Percentiles rank a stretch among this genome's conserved stretches.
Conservation (phyloP, 208 protist species). For the Trypanosoma melophagium region DNA sequence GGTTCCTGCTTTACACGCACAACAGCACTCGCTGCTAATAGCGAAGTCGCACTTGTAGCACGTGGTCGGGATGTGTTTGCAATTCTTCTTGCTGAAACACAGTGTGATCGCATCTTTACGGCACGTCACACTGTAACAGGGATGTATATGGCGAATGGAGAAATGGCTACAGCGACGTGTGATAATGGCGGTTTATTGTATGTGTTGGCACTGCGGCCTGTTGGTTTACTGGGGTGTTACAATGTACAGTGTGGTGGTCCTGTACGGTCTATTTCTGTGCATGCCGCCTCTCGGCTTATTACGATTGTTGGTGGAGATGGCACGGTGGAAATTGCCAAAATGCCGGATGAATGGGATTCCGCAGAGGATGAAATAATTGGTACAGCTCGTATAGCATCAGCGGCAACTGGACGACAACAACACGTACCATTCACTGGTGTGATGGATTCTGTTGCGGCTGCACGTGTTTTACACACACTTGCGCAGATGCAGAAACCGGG, state of each 20-base stretch:
- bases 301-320: constrained; percentile 53
- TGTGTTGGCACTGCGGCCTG: constrained; percentile 31
- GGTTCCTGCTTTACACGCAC: constrained; percentile 14
- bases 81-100: constrained; percentile 21
- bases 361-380: too few relatives aligned
- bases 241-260: constrained; percentile 35
- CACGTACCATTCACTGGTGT: constrained; percentile 14
- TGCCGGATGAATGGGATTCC: constrained; percentile 29
- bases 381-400: too few relatives aligned
- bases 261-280: constrained; percentile 45
- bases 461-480: constrained; percentile 3
- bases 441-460: constrained; percentile 7
- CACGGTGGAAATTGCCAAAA: constrained; percentile 58
- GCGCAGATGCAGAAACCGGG: background rate
- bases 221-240: constrained; percentile 35
- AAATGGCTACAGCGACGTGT: constrained; percentile 22
- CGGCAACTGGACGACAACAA: too few relatives aligned
- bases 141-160: constrained; percentile 5
- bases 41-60: constrained; percentile 26
- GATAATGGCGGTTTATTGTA: constrained; percentile 36
- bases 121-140: constrained; percentile 16
- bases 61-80: constrained; percentile 35
- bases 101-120: constrained; percentile 17
- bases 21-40: constrained; percentile 27
- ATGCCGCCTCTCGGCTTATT: constrained; percentile 41